Base-by-base conservation (phyloP, 2,329 filamentous ascomycete species). In the Cytospora mali region DNA sequence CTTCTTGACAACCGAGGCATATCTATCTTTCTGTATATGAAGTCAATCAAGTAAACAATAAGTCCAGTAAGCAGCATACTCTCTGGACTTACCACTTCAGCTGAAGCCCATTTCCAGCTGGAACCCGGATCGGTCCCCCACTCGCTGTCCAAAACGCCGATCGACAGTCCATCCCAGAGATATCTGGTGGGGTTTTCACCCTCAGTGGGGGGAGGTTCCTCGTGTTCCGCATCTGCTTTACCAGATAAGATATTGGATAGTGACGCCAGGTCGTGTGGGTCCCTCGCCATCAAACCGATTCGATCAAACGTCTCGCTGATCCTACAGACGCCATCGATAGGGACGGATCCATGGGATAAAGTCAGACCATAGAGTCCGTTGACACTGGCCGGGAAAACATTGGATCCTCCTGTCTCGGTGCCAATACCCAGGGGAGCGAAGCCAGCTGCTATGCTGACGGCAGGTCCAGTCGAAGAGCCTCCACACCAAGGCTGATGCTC, bases 361-460 rank as follows among this genome's bases (percentile, higher is more conserved):
- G 77, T 77, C 35, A 79, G 57, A 6, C 73, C 75, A 52, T 79
- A 79, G 18, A 78, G 62, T 4, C 68, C 75, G 21, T 73, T 71
- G 48, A 73, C 69, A 59, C 74, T 77, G 13, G 77, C 75, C 6
- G 77, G 76, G 21, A 72, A 73, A 46, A 76, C 75, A 23, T 75
- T 66, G 5, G 74, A 76, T 5, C 76, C 76, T 39, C 73, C 71
- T 0, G 75, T 76, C 61, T 78, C 76, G 4, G 75, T 77, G 18
- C 67, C 68, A 11, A 78, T 69, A 4, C 71, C 71, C 2, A 79
- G 68, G 13, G 77, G 75, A 50, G 71, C 71, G 64, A 78, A 79
- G 1, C 76, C 76, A 7, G 76, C 73, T 4, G 75, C 73, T 16
- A 78, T 71, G 28, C 69, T 71, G 6, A 75, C 74, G 3, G 75